Evolutionary conservation across 2,329 filamentous ascomycete species (phyloP).

Genomic region (Penicillium hordei): DNA sequence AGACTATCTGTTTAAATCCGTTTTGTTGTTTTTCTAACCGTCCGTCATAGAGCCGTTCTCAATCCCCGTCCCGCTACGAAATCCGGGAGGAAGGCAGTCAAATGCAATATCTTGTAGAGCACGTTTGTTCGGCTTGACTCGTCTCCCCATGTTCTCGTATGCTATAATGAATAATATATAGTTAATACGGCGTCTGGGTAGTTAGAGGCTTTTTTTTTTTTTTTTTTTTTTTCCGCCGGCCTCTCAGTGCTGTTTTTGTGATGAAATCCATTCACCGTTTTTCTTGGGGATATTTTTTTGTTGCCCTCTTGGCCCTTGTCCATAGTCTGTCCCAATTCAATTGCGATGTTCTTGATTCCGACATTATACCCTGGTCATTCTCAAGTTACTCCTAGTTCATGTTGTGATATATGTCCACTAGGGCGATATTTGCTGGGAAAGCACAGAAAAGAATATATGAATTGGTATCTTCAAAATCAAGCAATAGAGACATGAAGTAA

Average conservation of each 20-base stretch:
- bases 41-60: slow-evolving; percentile 44
- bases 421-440: neutral
- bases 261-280: slow-evolving; percentile 31
- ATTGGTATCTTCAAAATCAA: slow-evolving; percentile 17
- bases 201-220: slow-evolving; percentile 25
- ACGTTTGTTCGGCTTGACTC: slow-evolving; percentile 16
- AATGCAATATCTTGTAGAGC: slow-evolving; percentile 48
- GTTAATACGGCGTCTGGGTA: slow-evolving; percentile 41
- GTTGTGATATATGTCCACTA: neutral
- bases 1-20: neutral
- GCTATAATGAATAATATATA: slow-evolving; percentile 39
- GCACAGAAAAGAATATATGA: slow-evolving; percentile 6
- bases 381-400: neutral
- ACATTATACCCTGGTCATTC: neutral
- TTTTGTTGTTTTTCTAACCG: neutral
- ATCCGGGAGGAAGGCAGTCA: slow-evolving; percentile 41
- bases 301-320: slow-evolving; percentile 12
- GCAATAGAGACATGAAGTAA: slow-evolving; percentile 14
- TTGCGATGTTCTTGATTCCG: slow-evolving; percentile 9
- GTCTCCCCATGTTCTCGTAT: slow-evolving; percentile 25
- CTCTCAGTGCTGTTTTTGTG: slow-evolving; percentile 20
- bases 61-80: slow-evolving; percentile 49
- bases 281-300: slow-evolving; percentile 14
- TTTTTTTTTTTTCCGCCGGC: slow-evolving; percentile 15
- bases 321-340: slow-evolving; percentile 1